Evolutionary conservation across 148 eudicot genomes (phyloP), one percentile per base, ranked within the genome.

Genomic region (Camellia japonica): DNA sequence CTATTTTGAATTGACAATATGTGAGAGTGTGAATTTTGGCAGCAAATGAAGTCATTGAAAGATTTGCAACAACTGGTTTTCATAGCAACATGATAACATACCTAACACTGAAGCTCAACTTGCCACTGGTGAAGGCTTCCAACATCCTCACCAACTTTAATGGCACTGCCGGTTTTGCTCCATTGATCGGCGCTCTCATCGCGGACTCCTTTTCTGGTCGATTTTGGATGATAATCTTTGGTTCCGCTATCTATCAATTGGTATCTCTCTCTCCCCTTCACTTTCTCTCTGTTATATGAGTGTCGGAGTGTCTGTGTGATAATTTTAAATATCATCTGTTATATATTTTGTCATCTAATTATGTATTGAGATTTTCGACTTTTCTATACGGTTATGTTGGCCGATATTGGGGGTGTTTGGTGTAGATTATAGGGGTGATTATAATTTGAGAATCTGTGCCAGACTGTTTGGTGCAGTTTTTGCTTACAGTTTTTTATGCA

Each of bases 11-110:
- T 60, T 60, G 64, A 60, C 64, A n/a, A 60, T 60, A 10, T 60
- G 19, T 30, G 38, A 30, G 38, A 60, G 61, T 63, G 3, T 63
- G 20, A 0, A 68, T 6, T 42, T 68, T 30, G 71, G 49, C 93
- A 93, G 97, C 94, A 81, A 93, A 86, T 73, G 97, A 93, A 76
- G 78, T 91, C 71, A 91, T 92, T 43, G 97, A 93, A 75, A 88
- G 90, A 84, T 90, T 93, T 75, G 97, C 94, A 0, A 82, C 78
- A 15, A 84, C 89, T 5, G 97, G 97, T 1, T 93, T 88, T 74
- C 88, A 91, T 76, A 85, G 89, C 43, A 93, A 93, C 79, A 85
- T 93, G 95, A 93, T 93, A 79, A 90, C 97, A 7, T 93, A 90
- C 86, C 81, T 93, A 54, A 93, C 97, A 0, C 89, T 84, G 55